phyloP scores from a whole-genome alignment of 495 filamentous ascomycete genomes.

The Lophium mytilinum region DNA sequence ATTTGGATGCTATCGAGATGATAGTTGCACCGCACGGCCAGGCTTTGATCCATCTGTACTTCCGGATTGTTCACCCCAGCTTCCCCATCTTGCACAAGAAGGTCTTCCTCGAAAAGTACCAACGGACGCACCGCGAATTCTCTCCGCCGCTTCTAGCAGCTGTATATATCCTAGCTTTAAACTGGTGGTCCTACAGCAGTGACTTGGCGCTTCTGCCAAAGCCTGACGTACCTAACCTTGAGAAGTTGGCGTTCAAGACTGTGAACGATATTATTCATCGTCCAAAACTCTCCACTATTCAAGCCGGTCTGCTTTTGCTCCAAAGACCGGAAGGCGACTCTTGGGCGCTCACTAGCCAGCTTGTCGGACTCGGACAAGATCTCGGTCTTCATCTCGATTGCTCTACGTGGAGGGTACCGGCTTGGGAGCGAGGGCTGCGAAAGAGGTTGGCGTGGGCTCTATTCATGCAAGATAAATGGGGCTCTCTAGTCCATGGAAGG shows the following conservation, averaged over 20 bases:
- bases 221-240: constrained; percentile 64
- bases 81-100: constrained; percentile 82
- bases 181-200: constrained; percentile 73
- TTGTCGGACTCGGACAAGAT: constrained; percentile 66
- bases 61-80: constrained; percentile 73
- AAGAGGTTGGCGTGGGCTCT: constrained; percentile 78
- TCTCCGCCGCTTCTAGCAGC: constrained; percentile 76
- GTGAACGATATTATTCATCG: constrained; percentile 68
- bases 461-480: constrained; percentile 86
- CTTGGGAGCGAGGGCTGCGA: constrained; percentile 69
- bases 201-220: constrained; percentile 54
- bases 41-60: constrained; percentile 72
- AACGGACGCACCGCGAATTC: constrained; percentile 63
- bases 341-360: constrained; percentile 73
- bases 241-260: constrained; percentile 62
- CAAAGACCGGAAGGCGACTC: constrained; percentile 76
- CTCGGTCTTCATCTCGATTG: constrained; percentile 77
- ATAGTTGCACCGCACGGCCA: constrained; percentile 72
- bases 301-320: constrained; percentile 76
- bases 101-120: constrained; percentile 77
- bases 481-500: constrained; percentile 67
- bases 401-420: constrained; percentile 69
- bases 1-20: constrained; percentile 71
- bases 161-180: constrained; percentile 78
- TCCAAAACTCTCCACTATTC: constrained; percentile 82